These are phyloP conservation scores for Sarocladium brachiariae DNA, from an alignment of 2,329 filamentous ascomycete species.

Conservation along the genomic window DNA sequence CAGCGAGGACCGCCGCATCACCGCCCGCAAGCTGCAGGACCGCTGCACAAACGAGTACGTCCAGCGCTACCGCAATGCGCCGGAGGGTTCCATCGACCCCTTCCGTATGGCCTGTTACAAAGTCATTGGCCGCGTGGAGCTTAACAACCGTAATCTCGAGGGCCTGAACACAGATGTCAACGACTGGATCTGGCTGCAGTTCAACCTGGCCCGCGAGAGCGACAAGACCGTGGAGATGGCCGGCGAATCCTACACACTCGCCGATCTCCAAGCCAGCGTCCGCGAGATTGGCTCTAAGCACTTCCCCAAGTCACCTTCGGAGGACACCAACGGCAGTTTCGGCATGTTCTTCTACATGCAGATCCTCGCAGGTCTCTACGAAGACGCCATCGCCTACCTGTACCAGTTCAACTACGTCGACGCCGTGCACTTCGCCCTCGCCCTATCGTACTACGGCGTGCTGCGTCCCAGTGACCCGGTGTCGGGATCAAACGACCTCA, in stretches of 20 bases:
- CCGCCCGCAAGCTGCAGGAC: slow-evolving; percentile 68
- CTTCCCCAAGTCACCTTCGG: slow-evolving; percentile 75
- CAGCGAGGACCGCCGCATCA: slow-evolving; percentile 67
- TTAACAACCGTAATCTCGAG: slow-evolving; percentile 57
- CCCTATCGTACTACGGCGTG: slow-evolving; percentile 81
- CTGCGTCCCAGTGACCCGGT: slow-evolving; percentile 79
- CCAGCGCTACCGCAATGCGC: slow-evolving; percentile 74
- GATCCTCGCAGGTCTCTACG: slow-evolving; percentile 84
- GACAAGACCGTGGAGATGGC: slow-evolving; percentile 58
- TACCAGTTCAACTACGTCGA: slow-evolving; percentile 90
- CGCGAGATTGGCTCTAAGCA: slow-evolving; percentile 85
- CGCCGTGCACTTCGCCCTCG: slow-evolving; percentile 90
- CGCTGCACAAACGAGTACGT: slow-evolving; percentile 87
- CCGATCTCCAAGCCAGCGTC: slow-evolving; percentile 70
- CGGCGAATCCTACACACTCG: slow-evolving; percentile 57
- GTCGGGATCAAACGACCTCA: slow-evolving; percentile 63
- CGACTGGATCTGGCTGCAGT: slow-evolving; percentile 68
- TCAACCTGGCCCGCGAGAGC: slow-evolving; percentile 61
- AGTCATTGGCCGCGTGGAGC: slow-evolving; percentile 75
- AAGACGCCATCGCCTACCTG: slow-evolving; percentile 85
- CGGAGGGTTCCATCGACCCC: slow-evolving; percentile 82
- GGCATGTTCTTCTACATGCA: slow-evolving; percentile 93
- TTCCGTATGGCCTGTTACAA: slow-evolving; percentile 98
- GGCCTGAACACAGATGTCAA: slow-evolving; percentile 58
- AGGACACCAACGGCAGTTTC: slow-evolving; percentile 70